These are phyloP conservation scores for Salvia rosmarinus DNA, from an alignment of 257 asterid genomes.

Conservation along the genomic window DNA sequence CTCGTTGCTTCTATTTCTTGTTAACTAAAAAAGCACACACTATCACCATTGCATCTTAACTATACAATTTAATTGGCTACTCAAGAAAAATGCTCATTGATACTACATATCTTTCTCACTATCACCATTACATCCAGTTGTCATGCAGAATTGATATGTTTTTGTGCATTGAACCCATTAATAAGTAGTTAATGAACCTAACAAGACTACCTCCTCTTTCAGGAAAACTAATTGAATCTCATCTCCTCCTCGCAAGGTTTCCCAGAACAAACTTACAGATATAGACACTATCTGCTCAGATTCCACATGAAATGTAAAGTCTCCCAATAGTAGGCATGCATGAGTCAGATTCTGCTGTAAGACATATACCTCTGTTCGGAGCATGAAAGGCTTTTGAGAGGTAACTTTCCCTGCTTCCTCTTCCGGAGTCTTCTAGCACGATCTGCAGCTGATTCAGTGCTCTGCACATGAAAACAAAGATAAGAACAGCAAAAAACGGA, in stretches of 20 bases:
- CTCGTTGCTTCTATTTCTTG: background rate
- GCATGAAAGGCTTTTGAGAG: constrained; percentile 86
- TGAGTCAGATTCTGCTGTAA: constrained; percentile 12
- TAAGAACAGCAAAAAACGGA: constrained; percentile 27
- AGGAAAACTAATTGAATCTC: constrained; percentile 10
- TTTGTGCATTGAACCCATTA: background rate
- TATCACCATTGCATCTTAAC: constrained; percentile 1
- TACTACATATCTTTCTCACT: background rate
- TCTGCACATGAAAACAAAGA: constrained; percentile 48
- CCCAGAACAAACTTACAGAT: background rate
- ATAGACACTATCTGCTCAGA: constrained; percentile 1
- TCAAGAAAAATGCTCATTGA: background rate
- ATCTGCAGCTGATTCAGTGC: constrained; percentile 65
- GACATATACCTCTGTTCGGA: constrained; percentile 74
- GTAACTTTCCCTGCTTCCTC: constrained; percentile 65
- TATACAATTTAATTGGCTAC: constrained; percentile 1
- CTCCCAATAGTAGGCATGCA: constrained; percentile 3
- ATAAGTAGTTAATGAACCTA: background rate
- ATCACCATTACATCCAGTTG: constrained; percentile 11
- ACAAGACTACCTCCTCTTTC: background rate
- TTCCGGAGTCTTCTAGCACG: constrained; percentile 57
- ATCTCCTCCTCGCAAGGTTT: background rate
- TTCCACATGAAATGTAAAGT: background rate
- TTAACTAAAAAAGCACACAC: background rate
- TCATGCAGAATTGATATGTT: background rate